Evolutionary conservation across 176 grass and related monocot species (phyloP).

Genomic region (Puya raimondii): DNA sequence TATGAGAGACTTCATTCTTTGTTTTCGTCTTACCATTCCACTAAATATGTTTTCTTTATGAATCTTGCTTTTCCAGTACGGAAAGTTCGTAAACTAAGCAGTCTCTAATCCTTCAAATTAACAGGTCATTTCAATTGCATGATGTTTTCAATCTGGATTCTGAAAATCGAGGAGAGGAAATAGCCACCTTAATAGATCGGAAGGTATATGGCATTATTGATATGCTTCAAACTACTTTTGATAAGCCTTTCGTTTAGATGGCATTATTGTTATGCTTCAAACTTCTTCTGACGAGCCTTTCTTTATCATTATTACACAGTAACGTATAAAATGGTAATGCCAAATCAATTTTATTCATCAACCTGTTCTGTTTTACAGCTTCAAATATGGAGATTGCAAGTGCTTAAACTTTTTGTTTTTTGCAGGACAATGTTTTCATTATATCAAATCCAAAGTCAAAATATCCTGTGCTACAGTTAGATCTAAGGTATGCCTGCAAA

Average conservation of each 20-base stretch:
- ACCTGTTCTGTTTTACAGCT: constrained; percentile 17
- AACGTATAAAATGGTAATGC: neutral
- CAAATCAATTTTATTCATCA: neutral
- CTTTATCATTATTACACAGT: neutral
- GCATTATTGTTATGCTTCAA: neutral
- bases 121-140: constrained; percentile 85
- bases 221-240: neutral
- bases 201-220: constrained; percentile 32
- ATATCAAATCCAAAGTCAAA: constrained; percentile 99
- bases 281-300: neutral
- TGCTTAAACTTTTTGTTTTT: neutral
- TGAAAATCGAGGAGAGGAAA: constrained; percentile 69
- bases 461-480: constrained; percentile 95
- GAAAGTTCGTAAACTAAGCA: neutral
- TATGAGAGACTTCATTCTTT: neutral
- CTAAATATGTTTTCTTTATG: constrained; percentile 4
- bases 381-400: too few species aligned
- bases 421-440: constrained; percentile 98
- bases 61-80: constrained; percentile 1
- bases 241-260: constrained; percentile 7
- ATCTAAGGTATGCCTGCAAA: constrained; percentile 48
- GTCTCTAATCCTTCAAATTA: constrained; percentile 21
- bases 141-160: constrained; percentile 93
- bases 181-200: constrained; percentile 92
- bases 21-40: constrained; percentile 22